Evolutionary conservation across 148 eudicot genomes (phyloP).

Genomic region (Rhododendron williamsianum): DNA sequence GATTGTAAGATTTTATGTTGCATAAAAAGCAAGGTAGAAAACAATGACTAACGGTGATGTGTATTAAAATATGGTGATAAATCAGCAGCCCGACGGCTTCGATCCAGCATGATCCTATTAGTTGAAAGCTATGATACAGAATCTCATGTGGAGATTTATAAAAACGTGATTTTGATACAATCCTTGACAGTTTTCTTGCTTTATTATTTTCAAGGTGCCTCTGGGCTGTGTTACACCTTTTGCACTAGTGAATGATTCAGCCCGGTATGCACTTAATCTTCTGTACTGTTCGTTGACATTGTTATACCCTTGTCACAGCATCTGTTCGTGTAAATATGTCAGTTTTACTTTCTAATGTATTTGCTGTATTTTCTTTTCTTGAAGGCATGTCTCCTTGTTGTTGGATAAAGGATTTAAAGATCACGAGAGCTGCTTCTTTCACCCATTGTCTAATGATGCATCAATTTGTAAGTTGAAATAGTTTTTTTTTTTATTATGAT

Average conservation of each 20-base stretch:
- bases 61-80: background rate
- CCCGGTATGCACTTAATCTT: conserved; percentile 42
- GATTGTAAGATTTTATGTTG: background rate
- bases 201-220: conserved; percentile 58
- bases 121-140: background rate
- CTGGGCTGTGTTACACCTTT: conserved; percentile 96
- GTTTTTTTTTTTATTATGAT: background rate
- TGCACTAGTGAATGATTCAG: conserved; percentile 77
- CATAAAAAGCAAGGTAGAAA: background rate
- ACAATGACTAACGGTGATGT: background rate
- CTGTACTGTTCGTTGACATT: conserved; percentile 4
- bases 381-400: conserved; percentile 37
- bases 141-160: background rate
- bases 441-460: conserved; percentile 81
- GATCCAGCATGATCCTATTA: background rate
- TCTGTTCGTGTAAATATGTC: background rate
- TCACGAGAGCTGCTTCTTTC: conserved; percentile 66
- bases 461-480: conserved; percentile 54
- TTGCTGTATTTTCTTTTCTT: conserved; percentile 15
- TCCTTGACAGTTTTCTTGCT: conserved; percentile 17
- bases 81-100: background rate
- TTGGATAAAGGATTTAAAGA: conserved; percentile 72
- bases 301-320: background rate
- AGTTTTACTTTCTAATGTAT: background rate
- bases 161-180: background rate